These are phyloP conservation scores for Fraxinus quadrangulata DNA, from an alignment of 257 asterid genomes.

Conservation along the genomic window DNA sequence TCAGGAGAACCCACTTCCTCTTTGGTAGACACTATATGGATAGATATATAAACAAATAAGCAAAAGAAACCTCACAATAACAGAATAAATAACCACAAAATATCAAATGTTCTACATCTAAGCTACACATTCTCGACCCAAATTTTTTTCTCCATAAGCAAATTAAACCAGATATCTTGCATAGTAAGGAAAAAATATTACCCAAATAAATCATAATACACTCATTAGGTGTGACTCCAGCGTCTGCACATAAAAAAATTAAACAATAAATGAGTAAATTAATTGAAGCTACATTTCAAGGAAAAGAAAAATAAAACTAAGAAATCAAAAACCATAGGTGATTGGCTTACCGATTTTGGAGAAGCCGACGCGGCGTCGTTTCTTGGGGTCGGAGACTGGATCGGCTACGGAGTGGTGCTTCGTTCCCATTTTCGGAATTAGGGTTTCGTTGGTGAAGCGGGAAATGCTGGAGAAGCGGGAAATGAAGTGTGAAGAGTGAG, in stretches of 20 bases:
- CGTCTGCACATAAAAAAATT: slow-evolving; percentile 47
- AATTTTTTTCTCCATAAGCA: background rate
- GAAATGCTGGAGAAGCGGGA: slow-evolving; percentile 81
- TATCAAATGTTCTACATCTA: background rate
- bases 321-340: slow-evolving; percentile 17
- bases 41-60: background rate
- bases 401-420: slow-evolving; percentile 72
- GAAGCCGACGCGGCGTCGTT: slow-evolving; percentile 74
- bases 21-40: slow-evolving; percentile 57
- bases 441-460: slow-evolving; percentile 76
- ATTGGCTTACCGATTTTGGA: slow-evolving; percentile 51
- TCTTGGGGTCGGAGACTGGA: slow-evolving; percentile 50
- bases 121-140: background rate
- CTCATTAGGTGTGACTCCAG: slow-evolving; percentile 73
- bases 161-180: slow-evolving; percentile 6
- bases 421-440: slow-evolving; percentile 77
- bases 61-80: slow-evolving; percentile 7
- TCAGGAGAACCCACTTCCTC: slow-evolving; percentile 72
- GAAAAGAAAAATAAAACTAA: background rate
- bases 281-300: slow-evolving; percentile 13
- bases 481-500: slow-evolving; percentile 16
- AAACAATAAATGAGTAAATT: background rate
- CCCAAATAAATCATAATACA: slow-evolving; percentile 79
- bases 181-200: slow-evolving; percentile 16
- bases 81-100: slow-evolving; percentile 1